Conservation (phyloP, 2,329 filamentous ascomycete species). For the Colletotrichum somersetense region DNA sequence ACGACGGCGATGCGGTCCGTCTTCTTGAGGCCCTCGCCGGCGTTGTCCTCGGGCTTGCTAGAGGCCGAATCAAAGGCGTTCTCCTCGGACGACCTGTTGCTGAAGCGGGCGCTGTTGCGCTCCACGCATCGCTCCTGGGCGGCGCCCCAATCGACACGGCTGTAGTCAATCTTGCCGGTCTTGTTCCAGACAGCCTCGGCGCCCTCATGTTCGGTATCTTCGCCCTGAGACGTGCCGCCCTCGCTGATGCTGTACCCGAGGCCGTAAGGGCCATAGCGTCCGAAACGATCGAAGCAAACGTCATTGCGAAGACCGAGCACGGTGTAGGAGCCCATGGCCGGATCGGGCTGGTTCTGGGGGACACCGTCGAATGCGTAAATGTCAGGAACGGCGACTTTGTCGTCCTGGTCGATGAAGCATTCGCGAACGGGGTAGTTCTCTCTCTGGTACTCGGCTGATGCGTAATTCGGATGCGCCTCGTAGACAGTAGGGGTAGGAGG, state of each 20-base stretch:
- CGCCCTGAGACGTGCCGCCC: slow-evolving; percentile 78
- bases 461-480: slow-evolving; percentile 77
- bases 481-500: slow-evolving; percentile 59
- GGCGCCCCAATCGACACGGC: slow-evolving; percentile 65
- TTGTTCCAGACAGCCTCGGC: slow-evolving; percentile 69
- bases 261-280: slow-evolving; percentile 86
- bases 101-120: slow-evolving; percentile 74
- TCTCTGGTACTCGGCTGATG: slow-evolving; percentile 66
- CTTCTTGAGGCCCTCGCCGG: slow-evolving; percentile 52
- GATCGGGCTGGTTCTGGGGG: slow-evolving; percentile 81
- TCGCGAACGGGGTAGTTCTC: slow-evolving; percentile 66
- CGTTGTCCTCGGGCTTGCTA: slow-evolving; percentile 32
- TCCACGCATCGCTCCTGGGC: slow-evolving; percentile 67
- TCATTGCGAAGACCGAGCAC: slow-evolving; percentile 81
- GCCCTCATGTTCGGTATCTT: slow-evolving; percentile 79
- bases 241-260: slow-evolving; percentile 81
- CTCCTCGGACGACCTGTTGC: slow-evolving; percentile 54
- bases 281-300: slow-evolving; percentile 89
- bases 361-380: slow-evolving; percentile 78
- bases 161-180: slow-evolving; percentile 69
- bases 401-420: slow-evolving; percentile 74
- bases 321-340: slow-evolving; percentile 81
- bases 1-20: slow-evolving; percentile 78
- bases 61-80: slow-evolving; percentile 12
- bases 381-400: slow-evolving; percentile 69